Conservation (phyloP, 2,329 filamentous ascomycete species). For the Fusarium dimerum region DNA sequence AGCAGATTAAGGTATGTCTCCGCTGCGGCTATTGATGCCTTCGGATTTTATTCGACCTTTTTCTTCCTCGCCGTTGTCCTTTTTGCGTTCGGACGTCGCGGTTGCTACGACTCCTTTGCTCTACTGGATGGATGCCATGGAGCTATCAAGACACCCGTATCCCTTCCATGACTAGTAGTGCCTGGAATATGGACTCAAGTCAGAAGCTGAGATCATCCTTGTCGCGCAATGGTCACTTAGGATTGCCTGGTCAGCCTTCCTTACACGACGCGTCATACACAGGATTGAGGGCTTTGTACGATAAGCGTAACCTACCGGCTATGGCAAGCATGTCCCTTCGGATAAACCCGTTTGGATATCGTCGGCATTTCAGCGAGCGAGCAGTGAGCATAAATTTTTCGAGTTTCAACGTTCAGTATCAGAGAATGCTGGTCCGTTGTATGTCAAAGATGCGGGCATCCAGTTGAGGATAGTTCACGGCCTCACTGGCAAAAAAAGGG, state of each 20-base stretch:
- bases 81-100: slow-evolving; percentile 34
- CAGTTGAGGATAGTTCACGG: slow-evolving; percentile 4
- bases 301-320: slow-evolving; percentile 21
- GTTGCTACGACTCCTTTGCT: slow-evolving; percentile 21
- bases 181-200: slow-evolving; percentile 35
- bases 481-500: neutral
- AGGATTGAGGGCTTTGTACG: slow-evolving; percentile 26
- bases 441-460: neutral
- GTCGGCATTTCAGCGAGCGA: slow-evolving; percentile 45
- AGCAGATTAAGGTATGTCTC: slow-evolving; percentile 99
- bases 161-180: slow-evolving; percentile 33
- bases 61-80: slow-evolving; percentile 41
- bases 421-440: neutral
- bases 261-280: slow-evolving; percentile 24
- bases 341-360: slow-evolving; percentile 27
- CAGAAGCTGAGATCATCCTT: slow-evolving; percentile 62
- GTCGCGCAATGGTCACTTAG: slow-evolving; percentile 48
- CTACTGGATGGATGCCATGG: slow-evolving; percentile 19
- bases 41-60: slow-evolving; percentile 70
- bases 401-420: neutral
- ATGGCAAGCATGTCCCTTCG: slow-evolving; percentile 27
- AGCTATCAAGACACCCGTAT: slow-evolving; percentile 30
- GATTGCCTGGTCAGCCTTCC: slow-evolving; percentile 56
- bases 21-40: slow-evolving; percentile 69
- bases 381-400: slow-evolving; percentile 47